phyloP scores from a whole-genome alignment of 148 eudicot species.

The Camellia lanceoleosa region DNA sequence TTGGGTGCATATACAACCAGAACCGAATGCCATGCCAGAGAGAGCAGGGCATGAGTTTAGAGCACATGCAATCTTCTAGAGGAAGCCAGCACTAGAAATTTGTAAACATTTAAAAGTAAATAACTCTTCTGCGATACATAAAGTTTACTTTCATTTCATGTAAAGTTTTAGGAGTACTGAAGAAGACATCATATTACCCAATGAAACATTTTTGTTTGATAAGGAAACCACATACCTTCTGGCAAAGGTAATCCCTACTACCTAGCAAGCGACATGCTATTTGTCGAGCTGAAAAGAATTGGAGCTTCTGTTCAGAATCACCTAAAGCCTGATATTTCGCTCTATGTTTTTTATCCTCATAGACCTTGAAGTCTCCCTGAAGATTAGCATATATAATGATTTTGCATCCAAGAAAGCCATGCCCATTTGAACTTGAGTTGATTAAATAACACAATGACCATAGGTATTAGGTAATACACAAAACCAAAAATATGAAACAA shows the following conservation, averaged over 20 bases:
- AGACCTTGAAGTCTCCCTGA: slow-evolving; percentile 78
- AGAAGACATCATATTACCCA: background rate
- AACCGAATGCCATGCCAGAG: slow-evolving; percentile 67
- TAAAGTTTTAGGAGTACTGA: background rate
- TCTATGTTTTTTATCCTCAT: slow-evolving; percentile 91
- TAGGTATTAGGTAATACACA: background rate
- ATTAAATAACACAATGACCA: background rate
- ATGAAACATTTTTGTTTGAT: background rate
- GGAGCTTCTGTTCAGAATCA: slow-evolving; percentile 72
- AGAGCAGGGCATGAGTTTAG: slow-evolving; percentile 45
- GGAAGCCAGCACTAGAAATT: slow-evolving; percentile 85
- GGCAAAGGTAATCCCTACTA: slow-evolving; percentile 94
- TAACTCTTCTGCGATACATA: background rate
- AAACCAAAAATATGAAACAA: background rate
- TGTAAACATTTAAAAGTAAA: background rate
- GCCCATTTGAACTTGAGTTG: background rate
- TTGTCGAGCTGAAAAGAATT: slow-evolving; percentile 87
- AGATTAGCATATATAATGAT: background rate
- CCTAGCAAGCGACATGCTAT: slow-evolving; percentile 97
- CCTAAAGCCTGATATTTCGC: slow-evolving; percentile 63
- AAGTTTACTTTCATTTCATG: background rate
- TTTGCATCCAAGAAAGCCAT: background rate
- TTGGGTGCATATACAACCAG: slow-evolving; percentile 99
- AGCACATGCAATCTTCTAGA: slow-evolving; percentile 85
- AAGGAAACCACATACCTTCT: slow-evolving; percentile 51